A percentile compares a stretch with the other conserved stretches of the same genome.
These are phyloP conservation scores for Sclerospora graminicola DNA, from an alignment of 352 stramenopile genomes.

Conservation along the genomic window DNA sequence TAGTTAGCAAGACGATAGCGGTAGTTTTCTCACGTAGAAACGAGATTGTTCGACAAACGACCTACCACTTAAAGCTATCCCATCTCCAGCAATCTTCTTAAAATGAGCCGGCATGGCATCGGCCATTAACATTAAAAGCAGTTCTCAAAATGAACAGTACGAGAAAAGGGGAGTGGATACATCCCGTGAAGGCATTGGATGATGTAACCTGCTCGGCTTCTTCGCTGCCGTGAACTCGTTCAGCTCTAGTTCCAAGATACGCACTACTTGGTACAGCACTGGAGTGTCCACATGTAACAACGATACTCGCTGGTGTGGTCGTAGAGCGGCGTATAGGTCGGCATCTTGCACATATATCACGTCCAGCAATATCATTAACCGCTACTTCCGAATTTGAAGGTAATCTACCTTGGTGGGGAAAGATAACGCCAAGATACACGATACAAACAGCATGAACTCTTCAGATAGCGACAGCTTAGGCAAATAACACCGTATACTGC, in stretches of 20 bases:
- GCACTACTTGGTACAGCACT: slow-evolving; percentile 42
- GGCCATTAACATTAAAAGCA: slow-evolving; percentile 40
- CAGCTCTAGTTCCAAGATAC: slow-evolving; percentile 42
- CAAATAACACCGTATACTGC: slow-evolving; percentile 71
- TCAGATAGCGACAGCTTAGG: slow-evolving; percentile 49
- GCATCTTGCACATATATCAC: slow-evolving; percentile 53
- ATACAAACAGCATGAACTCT: slow-evolving; percentile 60
- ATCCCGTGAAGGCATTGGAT: slow-evolving; percentile 18
- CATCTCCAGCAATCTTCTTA: slow-evolving; percentile 34
- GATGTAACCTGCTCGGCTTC: slow-evolving; percentile 55
- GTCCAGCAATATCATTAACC: slow-evolving; percentile 37
- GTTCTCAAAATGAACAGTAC: slow-evolving; percentile 66
- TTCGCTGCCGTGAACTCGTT: slow-evolving; percentile 47
- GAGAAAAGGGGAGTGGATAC: slow-evolving; percentile 27
- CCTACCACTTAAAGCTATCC: slow-evolving; percentile 15
- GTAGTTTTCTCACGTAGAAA: slow-evolving; percentile 47
- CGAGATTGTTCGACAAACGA: slow-evolving; percentile 30
- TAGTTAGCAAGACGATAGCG: slow-evolving; percentile 37
- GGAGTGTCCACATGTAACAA: slow-evolving; percentile 63
- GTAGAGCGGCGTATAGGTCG: slow-evolving; percentile 12
- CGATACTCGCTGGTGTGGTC: slow-evolving; percentile 5
- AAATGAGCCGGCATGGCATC: slow-evolving; percentile 53
- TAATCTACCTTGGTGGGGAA: slow-evolving; percentile 54
- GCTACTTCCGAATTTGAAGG: slow-evolving; percentile 41
- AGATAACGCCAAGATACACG: slow-evolving; percentile 49